Base-by-base conservation (phyloP, 2,329 filamentous ascomycete genomes). In the Microsporum audouinii region DNA sequence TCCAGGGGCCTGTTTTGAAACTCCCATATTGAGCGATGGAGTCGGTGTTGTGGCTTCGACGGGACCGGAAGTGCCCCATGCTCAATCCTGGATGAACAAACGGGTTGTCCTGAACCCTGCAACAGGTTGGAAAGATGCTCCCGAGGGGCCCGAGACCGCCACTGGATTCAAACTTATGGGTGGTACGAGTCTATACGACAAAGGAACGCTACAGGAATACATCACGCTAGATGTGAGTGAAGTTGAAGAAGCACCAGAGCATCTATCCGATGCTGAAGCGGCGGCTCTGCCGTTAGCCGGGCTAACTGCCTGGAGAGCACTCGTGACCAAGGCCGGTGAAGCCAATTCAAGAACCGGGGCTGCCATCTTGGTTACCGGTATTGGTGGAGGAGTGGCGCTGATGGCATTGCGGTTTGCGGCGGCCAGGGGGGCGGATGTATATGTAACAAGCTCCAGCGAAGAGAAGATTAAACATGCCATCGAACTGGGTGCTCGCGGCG, bases 361-460 rank as follows among this genome's bases (percentile, higher is more conserved):
- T 63, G 95, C 95, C 70, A 79, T 97, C 2, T 77, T 97, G 36
- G 76, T 97, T 47, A 96, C 92, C 3, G 92, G 92, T 0, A 95
- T 97, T 72, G 92, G 92, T 0, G 92, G 92, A 39, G 92, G 92
- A 49, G 92, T 96, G 0, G 92, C 92, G 38, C 77, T 96, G 60
- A 86, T 89, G 78, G 87, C 83, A 4, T 77, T 96, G 67, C 81
- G 89, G 72, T 95, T 95, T 74, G 91, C 84, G 8, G 84, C 86
- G 10, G 89, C 84, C 7, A 76, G 84, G 65, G 88, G 90, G 41
- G 84, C 86, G 68, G 84, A 86, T 71, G 87, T 92, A n/a, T 95
- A 81, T 70, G 90, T 96, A 60, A 92, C 87, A 1, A 89, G 86
- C 60, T 85, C 88, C 6, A 86, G 84, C 65, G 74, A 83, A 65